A percentile compares a stretch with the other conserved stretches of the same genome.
Conservation (phyloP, 305 asterid genomes). For the Plantago coronopus region DNA sequence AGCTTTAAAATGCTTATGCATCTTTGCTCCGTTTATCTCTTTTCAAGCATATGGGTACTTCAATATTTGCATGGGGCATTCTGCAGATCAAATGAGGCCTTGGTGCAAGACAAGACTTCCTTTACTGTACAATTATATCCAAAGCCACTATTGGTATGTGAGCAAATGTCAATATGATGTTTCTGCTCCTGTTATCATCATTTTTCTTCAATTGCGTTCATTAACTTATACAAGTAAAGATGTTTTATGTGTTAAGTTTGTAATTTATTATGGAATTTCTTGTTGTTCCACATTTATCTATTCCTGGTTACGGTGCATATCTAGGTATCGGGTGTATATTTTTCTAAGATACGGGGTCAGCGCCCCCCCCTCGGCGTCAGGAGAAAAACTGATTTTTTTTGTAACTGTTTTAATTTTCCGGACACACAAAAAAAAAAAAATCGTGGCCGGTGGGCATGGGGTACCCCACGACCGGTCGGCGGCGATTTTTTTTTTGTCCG, state of each 20-base stretch:
- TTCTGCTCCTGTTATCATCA: background rate
- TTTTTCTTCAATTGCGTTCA: slow-evolving; percentile 21
- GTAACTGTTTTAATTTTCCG: too few relatives aligned
- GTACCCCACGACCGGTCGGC: too few relatives aligned
- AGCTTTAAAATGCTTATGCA: slow-evolving; percentile 51
- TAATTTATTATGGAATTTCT: background rate
- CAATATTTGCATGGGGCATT: slow-evolving; percentile 54
- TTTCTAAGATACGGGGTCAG: too few relatives aligned
- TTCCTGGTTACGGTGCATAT: too few relatives aligned
- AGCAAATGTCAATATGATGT: slow-evolving; percentile 15
- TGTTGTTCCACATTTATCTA: too few relatives aligned
- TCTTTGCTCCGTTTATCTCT: slow-evolving; percentile 61
- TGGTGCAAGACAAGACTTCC: slow-evolving; percentile 97
- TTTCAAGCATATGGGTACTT: slow-evolving; percentile 82
- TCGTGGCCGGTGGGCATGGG: too few relatives aligned
- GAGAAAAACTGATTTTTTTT: too few relatives aligned
- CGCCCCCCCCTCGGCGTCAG: too few relatives aligned
- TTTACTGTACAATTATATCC: slow-evolving; percentile 85
- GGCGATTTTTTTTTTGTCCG: too few relatives aligned
- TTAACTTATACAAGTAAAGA: slow-evolving; percentile 4
- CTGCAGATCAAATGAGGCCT: slow-evolving; percentile 60
- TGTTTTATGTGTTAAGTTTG: background rate
- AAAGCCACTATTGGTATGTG: slow-evolving; percentile 92
- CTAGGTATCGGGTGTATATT: too few relatives aligned
- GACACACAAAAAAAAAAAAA: too few relatives aligned